A percentile compares a stretch with the other conserved stretches of the same genome.
Evolutionary conservation across 345 rosid species (phyloP).

Genomic region (Citrus inodora): DNA sequence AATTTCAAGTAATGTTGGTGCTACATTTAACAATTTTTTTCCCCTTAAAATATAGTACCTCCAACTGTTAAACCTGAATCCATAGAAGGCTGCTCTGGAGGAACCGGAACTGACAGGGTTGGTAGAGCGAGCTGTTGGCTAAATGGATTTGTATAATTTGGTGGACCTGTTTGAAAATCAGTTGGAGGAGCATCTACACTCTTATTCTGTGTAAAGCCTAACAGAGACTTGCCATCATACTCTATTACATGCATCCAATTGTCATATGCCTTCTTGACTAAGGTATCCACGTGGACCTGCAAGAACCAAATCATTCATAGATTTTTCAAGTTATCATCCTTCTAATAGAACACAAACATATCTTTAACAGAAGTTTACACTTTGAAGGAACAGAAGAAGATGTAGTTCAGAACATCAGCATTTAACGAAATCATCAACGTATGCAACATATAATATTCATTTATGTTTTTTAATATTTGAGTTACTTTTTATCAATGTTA

Average conservation of each 20-base stretch:
- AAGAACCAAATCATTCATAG: slow-evolving; percentile 9
- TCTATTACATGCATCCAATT: slow-evolving; percentile 89
- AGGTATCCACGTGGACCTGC: slow-evolving; percentile 74
- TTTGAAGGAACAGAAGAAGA: not conserved
- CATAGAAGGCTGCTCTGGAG: slow-evolving; percentile 50
- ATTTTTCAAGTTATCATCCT: not conserved
- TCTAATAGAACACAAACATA: not conserved
- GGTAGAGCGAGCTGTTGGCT: slow-evolving; percentile 39
- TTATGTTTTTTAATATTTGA: not conserved
- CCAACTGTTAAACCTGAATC: slow-evolving; percentile 49
- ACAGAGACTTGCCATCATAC: slow-evolving; percentile 78
- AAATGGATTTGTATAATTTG: slow-evolving; percentile 39
- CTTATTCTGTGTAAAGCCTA: slow-evolving; percentile 47
- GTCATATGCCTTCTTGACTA: slow-evolving; percentile 97
- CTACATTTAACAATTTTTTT: not conserved
- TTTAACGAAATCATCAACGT: not conserved
- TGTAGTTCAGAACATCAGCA: not conserved
- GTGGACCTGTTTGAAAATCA: slow-evolving; percentile 26
- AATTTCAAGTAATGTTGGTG: not conserved
- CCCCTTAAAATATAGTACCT: slow-evolving; percentile 35
- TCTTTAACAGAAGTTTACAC: not conserved
- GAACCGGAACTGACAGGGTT: slow-evolving; percentile 39
- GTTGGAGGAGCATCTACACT: slow-evolving; percentile 27
- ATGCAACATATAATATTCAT: not conserved
- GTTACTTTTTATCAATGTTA: not conserved